phyloP scores from a whole-genome alignment of 305 asterid species.

The Solanum chacoense region DNA sequence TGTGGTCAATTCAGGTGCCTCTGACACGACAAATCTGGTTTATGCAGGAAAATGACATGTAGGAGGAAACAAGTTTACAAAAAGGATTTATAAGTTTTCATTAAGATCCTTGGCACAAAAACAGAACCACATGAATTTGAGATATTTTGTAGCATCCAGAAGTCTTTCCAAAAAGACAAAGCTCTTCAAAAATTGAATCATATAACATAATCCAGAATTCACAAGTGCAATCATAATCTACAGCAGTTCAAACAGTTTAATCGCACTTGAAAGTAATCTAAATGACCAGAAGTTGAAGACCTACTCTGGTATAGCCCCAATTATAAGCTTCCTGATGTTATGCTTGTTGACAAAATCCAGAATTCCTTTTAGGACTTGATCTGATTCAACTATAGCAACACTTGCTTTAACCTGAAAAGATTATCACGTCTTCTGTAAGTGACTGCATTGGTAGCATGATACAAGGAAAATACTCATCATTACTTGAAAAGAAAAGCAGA shows the following conservation, averaged over 20 bases:
- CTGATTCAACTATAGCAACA: slow-evolving; percentile 44
- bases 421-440: neutral
- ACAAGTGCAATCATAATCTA: neutral
- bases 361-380: slow-evolving; percentile 52
- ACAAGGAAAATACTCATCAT: neutral
- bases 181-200: neutral
- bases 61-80: neutral
- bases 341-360: slow-evolving; percentile 47
- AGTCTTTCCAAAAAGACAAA: neutral
- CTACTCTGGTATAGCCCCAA: slow-evolving; percentile 73
- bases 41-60: neutral
- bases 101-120: neutral
- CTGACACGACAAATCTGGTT: neutral
- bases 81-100: neutral
- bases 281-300: slow-evolving; percentile 18
- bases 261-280: neutral
- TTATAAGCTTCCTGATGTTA: slow-evolving; percentile 44
- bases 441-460: neutral
- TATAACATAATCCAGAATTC: neutral
- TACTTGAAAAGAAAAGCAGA: neutral
- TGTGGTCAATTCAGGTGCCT: neutral
- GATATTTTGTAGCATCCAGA: neutral
- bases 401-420: slow-evolving; percentile 57
- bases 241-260: neutral
- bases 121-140: neutral